A percentile compares a stretch with the other conserved stretches of the same genome.
Evolutionary conservation across 768 basidiomycete species (phyloP).

Genomic region (Russula ochroleuca): DNA sequence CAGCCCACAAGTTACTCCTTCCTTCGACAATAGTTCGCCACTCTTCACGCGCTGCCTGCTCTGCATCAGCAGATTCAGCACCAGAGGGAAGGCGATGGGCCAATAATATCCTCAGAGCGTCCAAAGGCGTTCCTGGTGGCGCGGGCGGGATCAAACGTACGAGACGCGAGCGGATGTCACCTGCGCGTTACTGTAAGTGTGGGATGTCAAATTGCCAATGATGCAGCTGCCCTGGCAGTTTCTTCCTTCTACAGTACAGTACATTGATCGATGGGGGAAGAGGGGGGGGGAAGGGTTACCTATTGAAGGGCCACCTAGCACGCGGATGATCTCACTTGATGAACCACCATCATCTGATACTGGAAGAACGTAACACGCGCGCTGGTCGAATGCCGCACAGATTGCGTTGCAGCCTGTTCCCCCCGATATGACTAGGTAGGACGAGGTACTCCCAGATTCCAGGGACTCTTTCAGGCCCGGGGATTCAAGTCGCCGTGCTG

Average conservation of each 20-base stretch:
- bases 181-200: constrained; percentile 36
- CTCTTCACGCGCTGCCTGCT: constrained; percentile 76
- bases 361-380: constrained; percentile 80
- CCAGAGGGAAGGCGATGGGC: constrained; percentile 72
- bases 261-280: not conserved
- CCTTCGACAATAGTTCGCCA: constrained; percentile 95
- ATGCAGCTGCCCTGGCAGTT: not conserved
- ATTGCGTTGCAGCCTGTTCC: constrained; percentile 95
- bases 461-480: constrained; percentile 13
- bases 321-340: constrained; percentile 90
- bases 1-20: constrained; percentile 70
- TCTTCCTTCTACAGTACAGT: not conserved
- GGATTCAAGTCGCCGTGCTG: constrained; percentile 39
- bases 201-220: too few species aligned
- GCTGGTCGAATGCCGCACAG: constrained; percentile 73
- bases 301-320: constrained; percentile 82
- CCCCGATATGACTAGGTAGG: constrained; percentile 79
- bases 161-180: constrained; percentile 84
- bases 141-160: constrained; percentile 79
- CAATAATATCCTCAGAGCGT: constrained; percentile 71
- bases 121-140: constrained; percentile 54
- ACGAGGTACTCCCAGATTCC: constrained; percentile 30
- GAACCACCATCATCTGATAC: constrained; percentile 96
- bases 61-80: constrained; percentile 47
- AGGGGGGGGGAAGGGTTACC: constrained; percentile 40